phyloP scores from a whole-genome alignment of 495 filamentous ascomycete genomes.

The Aspergillus ellipticus region DNA sequence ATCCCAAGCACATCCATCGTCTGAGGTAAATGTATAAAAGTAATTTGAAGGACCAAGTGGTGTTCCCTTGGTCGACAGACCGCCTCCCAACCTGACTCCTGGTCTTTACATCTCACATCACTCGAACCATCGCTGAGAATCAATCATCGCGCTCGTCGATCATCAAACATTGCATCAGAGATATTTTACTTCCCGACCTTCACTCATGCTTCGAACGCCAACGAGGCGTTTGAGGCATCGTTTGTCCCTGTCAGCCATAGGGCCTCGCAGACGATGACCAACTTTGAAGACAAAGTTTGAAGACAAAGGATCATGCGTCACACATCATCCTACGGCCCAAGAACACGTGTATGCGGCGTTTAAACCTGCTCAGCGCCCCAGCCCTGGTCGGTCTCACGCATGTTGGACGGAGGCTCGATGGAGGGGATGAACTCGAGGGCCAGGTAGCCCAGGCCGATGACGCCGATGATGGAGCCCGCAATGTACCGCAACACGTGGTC shows the following conservation, averaged over 20 bases:
- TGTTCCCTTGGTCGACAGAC: background rate
- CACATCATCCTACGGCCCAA: background rate
- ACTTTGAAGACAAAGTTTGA: background rate
- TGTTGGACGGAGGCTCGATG: constrained; percentile 96
- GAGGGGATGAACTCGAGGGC: constrained; percentile 90
- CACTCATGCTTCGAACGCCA: constrained; percentile 4
- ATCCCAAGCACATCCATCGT: constrained; percentile 1
- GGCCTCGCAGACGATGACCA: background rate
- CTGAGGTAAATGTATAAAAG: background rate
- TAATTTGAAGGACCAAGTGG: background rate
- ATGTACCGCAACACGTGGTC: constrained; percentile 53
- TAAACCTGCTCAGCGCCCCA: constrained; percentile 94
- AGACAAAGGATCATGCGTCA: background rate
- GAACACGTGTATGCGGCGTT: background rate
- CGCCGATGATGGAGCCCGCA: constrained; percentile 66
- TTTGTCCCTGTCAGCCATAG: background rate
- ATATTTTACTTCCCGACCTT: constrained; percentile 1
- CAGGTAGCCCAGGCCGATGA: constrained; percentile 74
- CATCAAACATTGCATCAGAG: constrained; percentile 15
- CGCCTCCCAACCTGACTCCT: background rate
- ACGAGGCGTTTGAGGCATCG: background rate
- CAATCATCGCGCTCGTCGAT: constrained; percentile 23
- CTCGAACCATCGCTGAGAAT: constrained; percentile 15
- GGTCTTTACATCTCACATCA: background rate
- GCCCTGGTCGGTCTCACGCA: constrained; percentile 84